phyloP scores from a whole-genome alignment of 805 yeast genomes.

The Kodamaea kaohsiungensis region DNA sequence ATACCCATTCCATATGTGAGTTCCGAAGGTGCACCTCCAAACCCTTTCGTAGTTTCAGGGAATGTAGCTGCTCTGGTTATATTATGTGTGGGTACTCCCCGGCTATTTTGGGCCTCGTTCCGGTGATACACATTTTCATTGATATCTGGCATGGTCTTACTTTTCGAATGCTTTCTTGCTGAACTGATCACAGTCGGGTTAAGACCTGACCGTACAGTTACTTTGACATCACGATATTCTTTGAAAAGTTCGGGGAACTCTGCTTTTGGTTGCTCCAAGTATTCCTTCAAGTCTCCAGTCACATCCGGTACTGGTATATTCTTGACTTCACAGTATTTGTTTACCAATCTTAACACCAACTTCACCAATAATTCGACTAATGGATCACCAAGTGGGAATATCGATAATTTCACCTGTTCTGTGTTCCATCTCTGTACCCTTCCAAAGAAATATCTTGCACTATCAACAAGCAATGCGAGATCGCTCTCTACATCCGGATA shows the following conservation, averaged over 20 bases:
- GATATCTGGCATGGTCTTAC: not conserved
- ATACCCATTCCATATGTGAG: not conserved
- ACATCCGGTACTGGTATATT: not conserved
- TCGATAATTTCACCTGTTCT: constrained; percentile 1
- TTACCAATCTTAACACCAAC: constrained; percentile 19
- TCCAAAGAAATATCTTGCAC: constrained; percentile 19
- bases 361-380: constrained; percentile 19
- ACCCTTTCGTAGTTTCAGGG: not conserved
- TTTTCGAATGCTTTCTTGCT: not conserved
- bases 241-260: constrained; percentile 13
- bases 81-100: too few species aligned
- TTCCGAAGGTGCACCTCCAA: not conserved
- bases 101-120: too few species aligned
- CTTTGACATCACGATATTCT: not conserved
- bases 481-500: constrained; percentile 29
- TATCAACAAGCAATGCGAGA: constrained; percentile 28
- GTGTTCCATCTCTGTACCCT: not conserved
- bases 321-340: constrained; percentile 17
- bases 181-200: not conserved
- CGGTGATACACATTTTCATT: not conserved
- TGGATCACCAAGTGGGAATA: constrained; percentile 6
- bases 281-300: constrained; percentile 11
- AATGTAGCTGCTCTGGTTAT: not conserved
- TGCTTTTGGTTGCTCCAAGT: constrained; percentile 15
- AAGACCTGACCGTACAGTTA: not conserved